Base-by-base conservation (phyloP, 768 basidiomycete species). In the Daedaleopsis nitida region DNA sequence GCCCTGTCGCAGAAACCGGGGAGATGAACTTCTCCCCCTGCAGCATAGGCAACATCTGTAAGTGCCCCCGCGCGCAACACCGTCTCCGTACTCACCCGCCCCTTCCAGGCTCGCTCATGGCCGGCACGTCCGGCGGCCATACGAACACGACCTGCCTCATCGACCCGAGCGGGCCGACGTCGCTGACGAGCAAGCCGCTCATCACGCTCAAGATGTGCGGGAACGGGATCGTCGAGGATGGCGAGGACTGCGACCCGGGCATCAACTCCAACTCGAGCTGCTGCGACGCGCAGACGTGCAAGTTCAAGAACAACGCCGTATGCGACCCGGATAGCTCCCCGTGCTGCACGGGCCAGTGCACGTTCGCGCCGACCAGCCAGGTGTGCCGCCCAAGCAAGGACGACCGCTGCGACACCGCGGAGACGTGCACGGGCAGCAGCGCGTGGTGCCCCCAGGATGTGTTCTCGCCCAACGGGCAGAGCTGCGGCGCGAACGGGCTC, bases 201-300 rank as follows among this genome's bases (percentile, higher is more conserved):
- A 83, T 90, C 65, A 81, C 86, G 3, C 77, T 90, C 19, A 80
- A 89, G 66, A 88, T 87, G 86, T 91, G 88, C 68, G 89, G 91
- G 27, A 92, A 93, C 73, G 91, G 91, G 52, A 92, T 93, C 62
- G 86, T 91, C 54, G 91, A 92, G 70, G 72, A 67, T 0, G 93
- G 91, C 34, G 94, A 96, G 76, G 89, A 95, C 42, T 95, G 94
- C 71, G 93, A 96, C 73, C 92, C 93, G 0, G 90, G 90, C 34
- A 66, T 71, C 38, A 87, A 84, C 55, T 69, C 78, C 12, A 76
- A 77, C 45, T 86, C 86, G 5, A 74, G 81, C 2, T 95, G 93
- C 76, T 95, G 93, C 77, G 85, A 95, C 73, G 65, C 83, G 4
- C 66, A 76, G 21, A 88, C 87, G 11, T 93, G 91, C 79, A 91